Conservation (phyloP, 2,329 filamentous ascomycete genomes). For the Neofusicoccum cordaticola region DNA sequence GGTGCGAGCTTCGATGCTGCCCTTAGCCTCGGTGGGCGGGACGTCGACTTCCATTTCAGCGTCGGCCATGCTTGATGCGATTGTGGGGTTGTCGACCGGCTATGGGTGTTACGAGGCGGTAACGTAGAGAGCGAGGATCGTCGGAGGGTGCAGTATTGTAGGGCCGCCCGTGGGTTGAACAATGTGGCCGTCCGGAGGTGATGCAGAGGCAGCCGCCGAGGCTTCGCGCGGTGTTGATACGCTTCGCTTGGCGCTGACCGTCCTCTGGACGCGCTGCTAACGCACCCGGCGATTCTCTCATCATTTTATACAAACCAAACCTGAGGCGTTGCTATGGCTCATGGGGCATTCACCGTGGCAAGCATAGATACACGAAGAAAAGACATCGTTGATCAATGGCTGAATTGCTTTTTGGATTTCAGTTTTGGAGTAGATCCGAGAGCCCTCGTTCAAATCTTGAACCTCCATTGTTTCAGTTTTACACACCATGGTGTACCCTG, state of each 20-base stretch:
- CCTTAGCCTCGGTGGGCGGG: background rate
- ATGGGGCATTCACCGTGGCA: background rate
- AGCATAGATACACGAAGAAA: background rate
- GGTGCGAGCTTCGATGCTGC: constrained; percentile 62
- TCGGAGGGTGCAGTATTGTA: background rate
- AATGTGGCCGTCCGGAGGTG: background rate
- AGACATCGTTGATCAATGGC: background rate
- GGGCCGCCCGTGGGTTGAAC: background rate
- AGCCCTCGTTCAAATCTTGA: background rate
- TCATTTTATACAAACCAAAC: background rate
- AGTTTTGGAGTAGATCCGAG: background rate
- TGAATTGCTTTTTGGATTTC: background rate
- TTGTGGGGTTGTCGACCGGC: background rate
- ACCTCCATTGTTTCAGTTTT: background rate
- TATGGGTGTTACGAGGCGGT: no score
- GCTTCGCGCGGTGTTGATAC: constrained; percentile 3
- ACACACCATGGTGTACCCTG: background rate
- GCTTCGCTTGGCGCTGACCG: constrained; percentile 9
- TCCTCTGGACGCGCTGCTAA: background rate
- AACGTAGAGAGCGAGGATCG: no score
- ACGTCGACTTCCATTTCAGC: constrained; percentile 15
- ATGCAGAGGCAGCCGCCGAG: background rate
- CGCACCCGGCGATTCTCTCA: background rate
- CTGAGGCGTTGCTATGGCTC: no score
- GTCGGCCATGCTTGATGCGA: constrained; percentile 8